Conservation (phyloP, 2,329 filamentous ascomycete genomes). For the Phaeophleospora eucalypticola region DNA sequence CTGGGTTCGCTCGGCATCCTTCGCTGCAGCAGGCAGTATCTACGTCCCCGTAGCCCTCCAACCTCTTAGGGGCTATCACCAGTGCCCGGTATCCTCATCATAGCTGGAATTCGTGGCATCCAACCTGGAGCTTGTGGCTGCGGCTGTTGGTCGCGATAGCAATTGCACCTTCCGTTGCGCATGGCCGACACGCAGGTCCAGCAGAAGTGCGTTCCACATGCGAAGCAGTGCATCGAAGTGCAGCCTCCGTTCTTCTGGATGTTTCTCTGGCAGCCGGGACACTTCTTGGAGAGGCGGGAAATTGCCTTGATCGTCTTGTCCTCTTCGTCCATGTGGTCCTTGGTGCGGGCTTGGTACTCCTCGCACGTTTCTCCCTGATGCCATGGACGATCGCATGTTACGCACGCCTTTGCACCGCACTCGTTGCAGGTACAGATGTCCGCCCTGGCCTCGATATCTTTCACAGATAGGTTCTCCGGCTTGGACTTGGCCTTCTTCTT, state of each 20-base stretch:
- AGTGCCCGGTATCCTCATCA: too few species aligned
- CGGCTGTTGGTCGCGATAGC: neutral
- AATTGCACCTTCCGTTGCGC: constrained; percentile 10
- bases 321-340: constrained; percentile 29
- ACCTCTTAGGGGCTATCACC: too few species aligned
- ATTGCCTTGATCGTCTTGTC: constrained; percentile 21
- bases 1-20: too few species aligned
- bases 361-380: constrained; percentile 31
- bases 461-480: neutral
- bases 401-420: constrained; percentile 30
- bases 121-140: neutral
- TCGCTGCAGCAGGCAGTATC: too few species aligned
- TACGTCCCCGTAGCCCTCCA: too few species aligned
- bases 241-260: constrained; percentile 35
- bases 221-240: constrained; percentile 25
- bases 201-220: constrained; percentile 28
- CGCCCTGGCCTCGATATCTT: neutral
- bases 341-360: constrained; percentile 31
- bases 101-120: neutral
- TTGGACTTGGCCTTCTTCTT: constrained; percentile 5
- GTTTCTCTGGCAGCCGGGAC: constrained; percentile 27
- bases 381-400: constrained; percentile 29
- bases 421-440: constrained; percentile 31
- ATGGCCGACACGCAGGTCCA: constrained; percentile 25
- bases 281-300: constrained; percentile 23